phyloP scores from a whole-genome alignment of 1,284 basidiomycete species.

The Boletus semigastroideus region DNA sequence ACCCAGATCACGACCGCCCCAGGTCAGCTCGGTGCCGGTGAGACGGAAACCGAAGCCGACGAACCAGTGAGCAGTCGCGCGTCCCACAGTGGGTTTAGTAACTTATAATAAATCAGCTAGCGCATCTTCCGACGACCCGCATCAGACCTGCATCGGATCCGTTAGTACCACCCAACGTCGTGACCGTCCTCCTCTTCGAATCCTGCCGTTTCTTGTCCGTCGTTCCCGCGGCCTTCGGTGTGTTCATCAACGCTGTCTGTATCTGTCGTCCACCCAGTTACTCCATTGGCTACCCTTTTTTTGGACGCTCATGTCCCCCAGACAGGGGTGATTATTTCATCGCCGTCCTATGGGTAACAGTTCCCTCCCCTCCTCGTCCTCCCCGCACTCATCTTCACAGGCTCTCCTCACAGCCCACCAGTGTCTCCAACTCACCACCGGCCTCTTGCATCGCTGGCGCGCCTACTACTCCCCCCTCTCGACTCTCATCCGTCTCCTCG shows the following conservation, averaged over 20 bases:
- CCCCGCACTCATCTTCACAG: slow-evolving; percentile 35
- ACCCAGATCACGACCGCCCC: slow-evolving; percentile 58
- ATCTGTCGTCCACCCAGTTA: slow-evolving; percentile 42
- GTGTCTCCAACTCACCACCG: slow-evolving; percentile 76
- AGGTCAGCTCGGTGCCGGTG: slow-evolving; percentile 62
- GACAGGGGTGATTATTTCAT: slow-evolving; percentile 60
- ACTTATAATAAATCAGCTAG: no score
- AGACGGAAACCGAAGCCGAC: slow-evolving; percentile 76
- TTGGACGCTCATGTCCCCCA: slow-evolving; percentile 28
- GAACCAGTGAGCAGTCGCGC: slow-evolving; percentile 56
- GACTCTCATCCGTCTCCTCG: slow-evolving; percentile 80
- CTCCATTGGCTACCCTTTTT: background rate
- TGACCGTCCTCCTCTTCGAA: slow-evolving; percentile 45
- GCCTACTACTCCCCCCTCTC: slow-evolving; percentile 79
- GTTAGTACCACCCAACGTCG: slow-evolving; percentile 41
- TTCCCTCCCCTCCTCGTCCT: slow-evolving; percentile 5
- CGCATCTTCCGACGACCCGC: slow-evolving; percentile 61
- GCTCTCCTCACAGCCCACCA: slow-evolving; percentile 79
- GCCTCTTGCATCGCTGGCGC: slow-evolving; percentile 77
- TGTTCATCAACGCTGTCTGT: slow-evolving; percentile 57
- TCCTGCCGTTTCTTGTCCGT: slow-evolving; percentile 63
- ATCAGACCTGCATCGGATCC: slow-evolving; percentile 48
- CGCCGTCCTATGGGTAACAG: slow-evolving; percentile 68
- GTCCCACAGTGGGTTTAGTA: no score
- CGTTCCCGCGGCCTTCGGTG: slow-evolving; percentile 69